Base-by-base conservation (phyloP, 176 grass and related monocot species). In the Luzula sylvatica region DNA sequence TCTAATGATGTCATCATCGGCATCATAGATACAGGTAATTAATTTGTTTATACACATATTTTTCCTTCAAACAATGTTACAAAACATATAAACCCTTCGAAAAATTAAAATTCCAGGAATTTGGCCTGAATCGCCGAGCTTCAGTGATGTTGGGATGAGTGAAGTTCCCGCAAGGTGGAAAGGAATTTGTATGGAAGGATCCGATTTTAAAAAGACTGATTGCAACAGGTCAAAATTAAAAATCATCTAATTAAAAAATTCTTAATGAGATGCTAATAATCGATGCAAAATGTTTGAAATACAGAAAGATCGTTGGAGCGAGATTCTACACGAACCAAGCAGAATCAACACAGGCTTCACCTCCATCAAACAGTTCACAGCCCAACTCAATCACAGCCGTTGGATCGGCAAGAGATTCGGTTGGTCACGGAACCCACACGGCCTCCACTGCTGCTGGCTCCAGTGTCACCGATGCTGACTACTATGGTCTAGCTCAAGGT, bases 51-150 rank as follows among this genome's bases (percentile, higher is more conserved):
- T n/a, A 19, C 55, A 60, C n/a, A 25, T 9, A 56, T n/a, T n/a
- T 56, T 56, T 56, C 52, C 20, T 9, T 20, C 11, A 26, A 0
- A 18, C 3, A 1, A 20, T 18, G 11, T 11, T n/a, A 24, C 4
- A 15, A 23, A 42, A 60, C 12, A 20, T 42, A 40, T n/a, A 44
- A 24, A 7, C 1, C 23, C 23, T 4, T 42, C 4, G 38, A 15
- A 14, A 35, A 23, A 15, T 4, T 17, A 61, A 45, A 42, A 40
- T 20, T 49, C 25, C 49, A 90, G 88, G 90, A 15, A 68, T 96
- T 45, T 96, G 84, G 81, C 90, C 90, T 25, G 90, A 96, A 59
- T 79, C 81, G 6, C 77, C 84, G 7, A 96, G 90, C 75, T 89
- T 96, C 66, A 76, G 50, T 38, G 90, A 96, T 72, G 55, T 48